Evolutionary conservation across 1,139 yeast species (phyloP), one percentile per base, ranked within the genome.

Genomic region (Geotrichum aggregatum): DNA sequence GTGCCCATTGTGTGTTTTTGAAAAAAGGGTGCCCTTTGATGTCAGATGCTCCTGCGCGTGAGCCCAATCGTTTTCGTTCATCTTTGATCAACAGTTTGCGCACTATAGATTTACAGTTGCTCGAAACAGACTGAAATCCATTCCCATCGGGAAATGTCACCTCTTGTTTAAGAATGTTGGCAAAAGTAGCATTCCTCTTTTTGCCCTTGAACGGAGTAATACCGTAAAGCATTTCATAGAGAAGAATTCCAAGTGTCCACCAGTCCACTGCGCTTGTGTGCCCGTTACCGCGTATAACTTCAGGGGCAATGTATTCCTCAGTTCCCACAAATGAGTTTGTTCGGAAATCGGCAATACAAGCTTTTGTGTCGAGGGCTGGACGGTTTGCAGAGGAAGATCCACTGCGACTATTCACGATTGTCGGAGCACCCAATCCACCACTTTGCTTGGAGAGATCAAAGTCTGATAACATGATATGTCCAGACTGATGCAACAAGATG

Each of bases 311-410:
- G 66, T 92, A 92, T 66, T 92, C 98, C 64, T 92, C 98, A 0
- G 98, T 92, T 1, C 98, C 98, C 28, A 92, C 98, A 75, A 92
- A 92, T 1, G 97, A 89, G 66, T 92, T 94, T 1, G 98, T 92
- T 63, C 98, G 76, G 70, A 92, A 92, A 24, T 96, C 96, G 62
- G 94, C 96, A 52, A 89, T 88, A 63, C 98, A 91, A 1, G 95
- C 88, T 63, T 87, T 89, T 1, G 98, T 92, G 67, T 92, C 98
- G 26, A 92, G 65, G 0, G 77, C 76, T 1, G 73, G 73, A 56
- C 67, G 52, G 52, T 58, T 64, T 44, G 54, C 53, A 40, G 70
- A 63, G 19, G 66, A 61, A 5, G 62, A 61, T 2, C 68, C 61
- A 14, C 68, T 62, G 13, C 64, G 59, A 22, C 63, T 62, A 42